These are phyloP conservation scores for Diaporthe nobilis DNA, from an alignment of 2,329 filamentous ascomycete genomes.

Conservation along the genomic window DNA sequence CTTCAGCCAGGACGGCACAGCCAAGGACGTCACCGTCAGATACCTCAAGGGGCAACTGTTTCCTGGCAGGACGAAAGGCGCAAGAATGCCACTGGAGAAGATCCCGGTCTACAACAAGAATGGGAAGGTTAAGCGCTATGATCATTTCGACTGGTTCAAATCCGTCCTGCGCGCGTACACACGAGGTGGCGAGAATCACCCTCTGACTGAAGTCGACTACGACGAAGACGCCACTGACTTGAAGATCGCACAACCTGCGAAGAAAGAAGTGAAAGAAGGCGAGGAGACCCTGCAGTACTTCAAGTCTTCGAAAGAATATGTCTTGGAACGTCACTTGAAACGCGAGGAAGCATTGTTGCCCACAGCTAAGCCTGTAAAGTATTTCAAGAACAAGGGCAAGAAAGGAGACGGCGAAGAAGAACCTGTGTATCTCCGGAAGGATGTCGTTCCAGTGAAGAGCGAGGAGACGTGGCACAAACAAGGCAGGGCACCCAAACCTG, in stretches of 20 bases:
- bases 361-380: conserved; percentile 77
- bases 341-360: conserved; percentile 90
- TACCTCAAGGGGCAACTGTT: conserved; percentile 87
- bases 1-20: conserved; percentile 85
- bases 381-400: conserved; percentile 83
- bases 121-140: conserved; percentile 83
- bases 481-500: conserved; percentile 80
- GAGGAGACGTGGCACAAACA: conserved; percentile 99
- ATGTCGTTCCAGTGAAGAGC: conserved; percentile 89
- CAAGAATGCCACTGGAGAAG: conserved; percentile 83
- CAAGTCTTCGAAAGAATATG: conserved; percentile 87
- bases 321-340: conserved; percentile 87
- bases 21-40: conserved; percentile 93
- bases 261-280: conserved; percentile 80
- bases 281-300: conserved; percentile 90
- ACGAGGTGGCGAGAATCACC: conserved; percentile 62
- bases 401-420: conserved; percentile 80
- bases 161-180: conserved; percentile 81
- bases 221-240: conserved; percentile 85
- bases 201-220: conserved; percentile 80
- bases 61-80: conserved; percentile 91
- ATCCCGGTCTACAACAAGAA: conserved; percentile 82
- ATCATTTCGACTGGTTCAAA: conserved; percentile 91
- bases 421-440: conserved; percentile 83
- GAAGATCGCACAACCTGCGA: conserved; percentile 78